Evolutionary conservation across 108 stramenopile species (phyloP).

Genomic region (Fistulifera pelliculosa): DNA sequence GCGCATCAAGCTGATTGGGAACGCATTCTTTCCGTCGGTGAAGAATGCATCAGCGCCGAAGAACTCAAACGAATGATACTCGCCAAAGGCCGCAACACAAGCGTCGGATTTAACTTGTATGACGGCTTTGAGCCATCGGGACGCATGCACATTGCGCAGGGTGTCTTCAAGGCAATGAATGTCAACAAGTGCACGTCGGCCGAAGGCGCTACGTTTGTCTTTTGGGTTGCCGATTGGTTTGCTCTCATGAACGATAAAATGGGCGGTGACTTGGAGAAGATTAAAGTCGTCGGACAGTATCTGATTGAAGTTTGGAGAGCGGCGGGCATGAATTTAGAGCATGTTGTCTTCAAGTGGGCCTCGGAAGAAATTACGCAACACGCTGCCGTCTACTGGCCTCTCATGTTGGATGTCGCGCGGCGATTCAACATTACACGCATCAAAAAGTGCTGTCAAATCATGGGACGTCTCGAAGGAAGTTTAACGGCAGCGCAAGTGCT

Average conservation of each 20-base stretch:
- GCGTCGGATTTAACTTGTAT: conserved; percentile 73
- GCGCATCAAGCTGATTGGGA: conserved; percentile 63
- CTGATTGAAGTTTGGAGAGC: conserved; percentile 99
- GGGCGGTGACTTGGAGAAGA: conserved; percentile 93
- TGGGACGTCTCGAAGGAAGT: conserved; percentile 93
- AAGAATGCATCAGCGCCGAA: conserved; percentile 72
- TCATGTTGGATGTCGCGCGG: conserved; percentile 96
- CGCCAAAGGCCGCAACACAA: conserved; percentile 61
- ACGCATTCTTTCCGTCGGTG: conserved; percentile 73
- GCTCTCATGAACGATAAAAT: conserved; percentile 99
- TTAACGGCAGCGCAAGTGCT: conserved; percentile 94
- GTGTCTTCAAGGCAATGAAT: conserved; percentile 94
- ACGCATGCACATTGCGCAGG: conserved; percentile 99
- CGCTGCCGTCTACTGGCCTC: conserved; percentile 85
- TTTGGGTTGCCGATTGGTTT: conserved; percentile 99
- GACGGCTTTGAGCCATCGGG: conserved; percentile 99
- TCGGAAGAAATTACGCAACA: conserved; percentile 94
- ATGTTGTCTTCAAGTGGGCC: conserved; percentile 99
- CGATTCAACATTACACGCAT: conserved; percentile 90
- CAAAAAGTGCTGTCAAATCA: conserved; percentile 98
- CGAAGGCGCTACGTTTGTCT: conserved; percentile 85
- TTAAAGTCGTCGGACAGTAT: conserved; percentile 92
- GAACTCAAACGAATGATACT: conserved; percentile 54
- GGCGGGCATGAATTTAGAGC: conserved; percentile 94
- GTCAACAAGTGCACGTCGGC: conserved; percentile 88